Conservation (phyloP, 1,139 yeast genomes). For the Taiozyma sp. region DNA sequence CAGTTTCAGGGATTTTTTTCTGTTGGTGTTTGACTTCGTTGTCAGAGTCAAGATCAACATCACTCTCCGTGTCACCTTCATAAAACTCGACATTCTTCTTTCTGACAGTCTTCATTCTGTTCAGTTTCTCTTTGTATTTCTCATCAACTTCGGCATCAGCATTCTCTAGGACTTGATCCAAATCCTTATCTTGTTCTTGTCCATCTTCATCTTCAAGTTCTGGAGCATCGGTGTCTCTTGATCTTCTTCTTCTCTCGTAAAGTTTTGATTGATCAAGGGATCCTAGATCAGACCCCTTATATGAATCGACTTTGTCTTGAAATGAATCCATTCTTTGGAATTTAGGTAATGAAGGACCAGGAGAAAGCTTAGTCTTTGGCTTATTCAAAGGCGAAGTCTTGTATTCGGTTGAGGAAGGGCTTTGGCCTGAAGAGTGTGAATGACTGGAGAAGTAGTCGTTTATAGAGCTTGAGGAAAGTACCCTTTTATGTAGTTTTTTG, state of each 20-base stretch:
- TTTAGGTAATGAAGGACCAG: conserved; percentile 18
- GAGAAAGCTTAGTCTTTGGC: conserved; percentile 3
- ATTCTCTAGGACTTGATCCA: neutral
- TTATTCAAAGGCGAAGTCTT: neutral
- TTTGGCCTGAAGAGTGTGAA: neutral
- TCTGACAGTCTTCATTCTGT: conserved; percentile 9
- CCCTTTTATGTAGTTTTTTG: conserved; percentile 22
- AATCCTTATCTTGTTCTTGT: neutral
- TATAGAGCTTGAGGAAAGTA: conserved; percentile 20
- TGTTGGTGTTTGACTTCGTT: conserved; percentile 1
- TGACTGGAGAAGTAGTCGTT: conserved; percentile 14
- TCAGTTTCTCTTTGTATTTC: conserved; percentile 15
- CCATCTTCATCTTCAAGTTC: conserved; percentile 4
- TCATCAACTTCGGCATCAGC: conserved; percentile 9
- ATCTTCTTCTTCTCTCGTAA: conserved; percentile 21
- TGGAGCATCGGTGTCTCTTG: conserved; percentile 7
- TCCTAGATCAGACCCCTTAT: neutral
- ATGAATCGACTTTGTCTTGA: neutral
- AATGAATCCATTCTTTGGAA: conserved; percentile 17
- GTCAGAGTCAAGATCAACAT: conserved; percentile 14
- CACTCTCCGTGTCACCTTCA: conserved; percentile 17
- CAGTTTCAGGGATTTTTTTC: neutral
- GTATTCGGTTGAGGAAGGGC: neutral
- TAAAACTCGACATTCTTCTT: conserved; percentile 15
- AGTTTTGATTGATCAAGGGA: conserved; percentile 13